phyloP scores from a whole-genome alignment of 202 grass and related monocot species.

The Elaeis oleifera region DNA sequence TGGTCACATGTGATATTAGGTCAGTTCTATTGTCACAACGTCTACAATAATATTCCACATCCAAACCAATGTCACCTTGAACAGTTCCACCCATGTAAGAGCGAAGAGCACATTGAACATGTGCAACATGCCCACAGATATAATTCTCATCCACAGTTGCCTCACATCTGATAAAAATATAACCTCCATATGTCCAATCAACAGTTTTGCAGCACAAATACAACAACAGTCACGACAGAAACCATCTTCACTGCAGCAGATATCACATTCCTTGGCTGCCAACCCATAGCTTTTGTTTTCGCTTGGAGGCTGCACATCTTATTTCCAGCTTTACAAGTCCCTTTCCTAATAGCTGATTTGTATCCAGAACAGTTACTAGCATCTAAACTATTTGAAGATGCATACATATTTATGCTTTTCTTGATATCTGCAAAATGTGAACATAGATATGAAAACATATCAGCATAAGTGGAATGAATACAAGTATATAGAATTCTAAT shows the following conservation, averaged over 20 bases:
- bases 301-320: constrained; percentile 46
- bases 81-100: constrained; percentile 85
- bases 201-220: constrained; percentile 56
- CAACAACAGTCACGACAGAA: constrained; percentile 94
- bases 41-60: constrained; percentile 84
- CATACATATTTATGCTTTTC: not conserved
- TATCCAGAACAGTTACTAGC: constrained; percentile 24
- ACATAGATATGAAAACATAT: not conserved
- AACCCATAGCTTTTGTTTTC: constrained; percentile 38
- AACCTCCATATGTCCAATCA: constrained; percentile 54
- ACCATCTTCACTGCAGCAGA: constrained; percentile 57
- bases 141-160: constrained; percentile 47
- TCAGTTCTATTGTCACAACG: constrained; percentile 88
- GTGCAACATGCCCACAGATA: constrained; percentile 76
- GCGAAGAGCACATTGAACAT: constrained; percentile 72
- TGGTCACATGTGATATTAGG: constrained; percentile 52
- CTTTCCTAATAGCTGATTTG: constrained; percentile 27
- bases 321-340: constrained; percentile 69
- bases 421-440: constrained; percentile 5
- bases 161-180: constrained; percentile 64
- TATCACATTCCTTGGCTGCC: constrained; percentile 47
- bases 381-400: not conserved
- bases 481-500: too few species aligned
- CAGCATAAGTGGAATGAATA: too few species aligned
- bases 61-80: constrained; percentile 56